These are phyloP conservation scores for Tubosaeta sp. DNA, from an alignment of 768 basidiomycete species.

Conservation along the genomic window DNA sequence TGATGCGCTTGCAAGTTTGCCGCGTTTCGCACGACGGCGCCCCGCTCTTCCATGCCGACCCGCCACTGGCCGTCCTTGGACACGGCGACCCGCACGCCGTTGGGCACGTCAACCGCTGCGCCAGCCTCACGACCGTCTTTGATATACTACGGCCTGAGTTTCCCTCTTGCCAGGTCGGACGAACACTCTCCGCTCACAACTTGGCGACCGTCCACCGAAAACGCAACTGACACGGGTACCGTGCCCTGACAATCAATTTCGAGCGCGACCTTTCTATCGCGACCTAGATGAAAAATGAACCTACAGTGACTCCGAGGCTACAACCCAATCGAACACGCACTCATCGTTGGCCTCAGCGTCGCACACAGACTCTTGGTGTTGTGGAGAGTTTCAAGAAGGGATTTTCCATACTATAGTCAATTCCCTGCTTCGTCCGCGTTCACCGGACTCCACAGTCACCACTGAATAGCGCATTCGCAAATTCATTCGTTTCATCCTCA, in stretches of 20 bases:
- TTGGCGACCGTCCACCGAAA: slow-evolving; percentile 2
- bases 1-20: slow-evolving; percentile 3
- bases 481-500: too few species aligned
- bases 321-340: too few species aligned
- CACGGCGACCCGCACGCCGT: background rate
- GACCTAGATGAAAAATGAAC: too few species aligned
- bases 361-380: too few species aligned
- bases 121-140: background rate
- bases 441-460: too few species aligned
- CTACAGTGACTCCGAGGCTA: too few species aligned
- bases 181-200: slow-evolving; percentile 5
- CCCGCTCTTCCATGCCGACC: background rate
- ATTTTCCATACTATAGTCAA: too few species aligned
- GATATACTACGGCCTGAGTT: slow-evolving; percentile 1
- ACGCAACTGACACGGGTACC: slow-evolving; percentile 5
- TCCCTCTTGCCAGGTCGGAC: background rate
- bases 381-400: too few species aligned
- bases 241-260: slow-evolving; percentile 4
- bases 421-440: too few species aligned
- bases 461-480: too few species aligned
- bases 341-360: too few species aligned
- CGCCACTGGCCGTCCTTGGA: slow-evolving; percentile 13
- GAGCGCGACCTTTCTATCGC: background rate
- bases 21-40: slow-evolving; percentile 1
- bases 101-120: background rate